These are phyloP conservation scores for Rosa lucieae DNA, from an alignment of 306 rosid genomes.

Conservation along the genomic window DNA sequence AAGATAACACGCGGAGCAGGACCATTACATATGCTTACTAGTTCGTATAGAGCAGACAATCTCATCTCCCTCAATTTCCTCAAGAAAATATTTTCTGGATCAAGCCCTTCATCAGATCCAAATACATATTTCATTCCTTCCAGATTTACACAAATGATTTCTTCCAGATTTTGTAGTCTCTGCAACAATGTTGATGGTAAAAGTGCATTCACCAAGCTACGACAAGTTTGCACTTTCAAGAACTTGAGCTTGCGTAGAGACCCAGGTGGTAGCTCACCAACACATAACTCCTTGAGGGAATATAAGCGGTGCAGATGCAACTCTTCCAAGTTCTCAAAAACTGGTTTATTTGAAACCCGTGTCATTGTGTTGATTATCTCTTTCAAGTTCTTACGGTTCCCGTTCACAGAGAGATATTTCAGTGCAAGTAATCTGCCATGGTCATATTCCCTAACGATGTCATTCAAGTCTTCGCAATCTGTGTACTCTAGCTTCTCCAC, in stretches of 20 bases:
- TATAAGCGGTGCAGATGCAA: neutral
- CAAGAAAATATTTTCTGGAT: neutral
- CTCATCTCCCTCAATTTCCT: constrained; percentile 13
- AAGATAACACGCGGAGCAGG: constrained; percentile 2
- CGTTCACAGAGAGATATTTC: neutral
- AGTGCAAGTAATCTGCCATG: neutral
- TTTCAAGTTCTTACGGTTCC: neutral
- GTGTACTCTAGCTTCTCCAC: constrained; percentile 2
- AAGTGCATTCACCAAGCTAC: neutral
- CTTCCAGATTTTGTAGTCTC: constrained; percentile 4
- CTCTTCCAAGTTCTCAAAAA: constrained; percentile 8
- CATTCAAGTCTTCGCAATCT: neutral
- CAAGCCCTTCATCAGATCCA: neutral
- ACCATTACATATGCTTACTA: neutral
- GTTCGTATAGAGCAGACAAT: neutral
- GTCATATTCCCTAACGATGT: neutral
- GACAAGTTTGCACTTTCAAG: constrained; percentile 11
- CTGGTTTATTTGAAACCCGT: neutral
- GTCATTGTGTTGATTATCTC: neutral
- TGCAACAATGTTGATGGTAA: constrained; percentile 6
- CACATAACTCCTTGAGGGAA: neutral
- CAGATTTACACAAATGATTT: neutral
- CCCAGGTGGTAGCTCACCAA: neutral
- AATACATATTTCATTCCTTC: neutral
- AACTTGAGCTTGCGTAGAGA: constrained; percentile 10